These are phyloP conservation scores for Pyrus pyrifolia DNA, from an alignment of 306 rosid species.

Conservation along the genomic window DNA sequence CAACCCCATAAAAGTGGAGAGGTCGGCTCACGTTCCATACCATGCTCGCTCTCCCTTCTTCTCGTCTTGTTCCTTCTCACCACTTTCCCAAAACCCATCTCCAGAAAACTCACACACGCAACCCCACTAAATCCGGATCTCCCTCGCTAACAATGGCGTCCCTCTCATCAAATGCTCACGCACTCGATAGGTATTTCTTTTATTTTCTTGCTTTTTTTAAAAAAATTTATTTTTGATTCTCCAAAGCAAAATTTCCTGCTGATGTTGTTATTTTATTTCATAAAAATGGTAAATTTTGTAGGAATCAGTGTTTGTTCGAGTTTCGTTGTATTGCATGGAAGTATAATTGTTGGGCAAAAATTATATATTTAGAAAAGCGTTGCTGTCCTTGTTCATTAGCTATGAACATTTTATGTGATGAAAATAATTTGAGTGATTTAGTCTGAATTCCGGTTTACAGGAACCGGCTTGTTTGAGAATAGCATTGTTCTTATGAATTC, in stretches of 20 bases:
- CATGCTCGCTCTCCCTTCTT: slow-evolving; percentile 17
- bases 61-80: slow-evolving; percentile 19
- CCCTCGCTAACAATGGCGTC: slow-evolving; percentile 5
- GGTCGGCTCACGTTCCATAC: neutral
- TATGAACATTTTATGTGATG: neutral
- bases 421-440: neutral
- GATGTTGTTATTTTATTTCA: neutral
- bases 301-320: neutral
- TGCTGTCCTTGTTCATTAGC: neutral
- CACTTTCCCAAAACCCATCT: slow-evolving; percentile 7
- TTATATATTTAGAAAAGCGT: too few species aligned
- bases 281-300: neutral
- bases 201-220: too few species aligned
- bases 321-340: neutral
- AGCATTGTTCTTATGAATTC: neutral
- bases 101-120: neutral
- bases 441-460: neutral
- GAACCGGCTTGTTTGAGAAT: neutral
- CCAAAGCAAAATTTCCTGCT: neutral
- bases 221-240: too few species aligned
- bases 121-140: neutral
- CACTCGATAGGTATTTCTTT: slow-evolving; percentile 1
- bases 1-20: neutral
- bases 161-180: slow-evolving; percentile 3
- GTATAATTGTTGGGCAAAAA: neutral